phyloP scores from a whole-genome alignment of 202 grass and related monocot genomes.

The Digitaria exilis region DNA sequence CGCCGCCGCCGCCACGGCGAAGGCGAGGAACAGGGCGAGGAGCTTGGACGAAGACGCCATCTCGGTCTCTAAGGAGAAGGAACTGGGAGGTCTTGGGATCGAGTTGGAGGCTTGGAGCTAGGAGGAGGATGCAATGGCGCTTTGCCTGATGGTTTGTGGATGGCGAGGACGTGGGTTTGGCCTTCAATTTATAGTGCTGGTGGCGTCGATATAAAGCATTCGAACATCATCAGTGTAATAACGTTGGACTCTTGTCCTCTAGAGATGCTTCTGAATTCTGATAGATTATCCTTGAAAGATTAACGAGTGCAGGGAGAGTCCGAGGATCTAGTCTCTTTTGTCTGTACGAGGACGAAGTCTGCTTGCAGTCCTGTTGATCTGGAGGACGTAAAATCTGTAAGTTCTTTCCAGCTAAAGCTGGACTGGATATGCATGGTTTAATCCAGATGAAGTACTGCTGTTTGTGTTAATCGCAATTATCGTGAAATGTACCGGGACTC shows the following conservation, averaged over 20 bases:
- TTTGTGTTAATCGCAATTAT: neutral
- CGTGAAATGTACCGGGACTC: neutral
- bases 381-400: neutral
- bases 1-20: slow-evolving; percentile 11
- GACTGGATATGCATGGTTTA: neutral
- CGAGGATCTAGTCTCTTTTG: neutral
- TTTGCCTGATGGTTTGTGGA: neutral
- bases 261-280: neutral
- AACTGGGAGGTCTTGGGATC: neutral
- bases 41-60: slow-evolving; percentile 2
- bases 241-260: neutral
- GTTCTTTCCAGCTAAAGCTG: neutral
- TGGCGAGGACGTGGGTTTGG: neutral
- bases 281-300: neutral
- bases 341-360: neutral
- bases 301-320: neutral
- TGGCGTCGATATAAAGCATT: neutral
- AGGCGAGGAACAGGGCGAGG: neutral
- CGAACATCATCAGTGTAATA: neutral
- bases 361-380: neutral
- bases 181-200: neutral
- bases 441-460: neutral
- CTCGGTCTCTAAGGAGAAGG: neutral
- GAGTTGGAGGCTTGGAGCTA: neutral
- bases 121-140: neutral